phyloP scores from a whole-genome alignment of 148 eudicot species.

The Linanthus parryae region DNA sequence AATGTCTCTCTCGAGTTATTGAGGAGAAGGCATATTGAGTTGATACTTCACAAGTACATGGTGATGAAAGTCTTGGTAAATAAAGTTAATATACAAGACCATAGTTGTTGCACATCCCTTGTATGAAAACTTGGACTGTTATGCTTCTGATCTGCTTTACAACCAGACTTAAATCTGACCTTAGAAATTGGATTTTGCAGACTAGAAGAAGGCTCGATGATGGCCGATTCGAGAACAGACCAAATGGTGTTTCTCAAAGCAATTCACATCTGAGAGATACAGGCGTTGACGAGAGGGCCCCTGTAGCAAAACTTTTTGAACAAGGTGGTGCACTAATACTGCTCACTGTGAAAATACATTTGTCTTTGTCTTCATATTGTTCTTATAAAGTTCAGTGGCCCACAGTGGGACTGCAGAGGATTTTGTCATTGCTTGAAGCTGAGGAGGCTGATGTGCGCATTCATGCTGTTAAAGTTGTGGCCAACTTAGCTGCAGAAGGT shows the following conservation, averaged over 20 bases:
- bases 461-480: conserved; percentile 88
- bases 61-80: neutral
- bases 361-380: conserved; percentile 1
- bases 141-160: no score
- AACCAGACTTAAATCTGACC: conserved; percentile 14
- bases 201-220: conserved; percentile 66
- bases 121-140: no score
- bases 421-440: conserved; percentile 77
- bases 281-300: conserved; percentile 55
- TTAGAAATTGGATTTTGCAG: conserved; percentile 27
- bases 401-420: conserved; percentile 87
- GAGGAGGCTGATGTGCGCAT: conserved; percentile 76
- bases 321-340: conserved; percentile 48
- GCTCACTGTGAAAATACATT: neutral
- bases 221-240: conserved; percentile 24
- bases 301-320: conserved; percentile 88
- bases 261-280: conserved; percentile 49
- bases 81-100: neutral
- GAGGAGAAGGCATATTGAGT: no score
- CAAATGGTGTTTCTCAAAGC: conserved; percentile 37
- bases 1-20: no score
- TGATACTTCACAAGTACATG: neutral
- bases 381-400: conserved; percentile 15
- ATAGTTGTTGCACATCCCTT: neutral
- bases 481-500: conserved; percentile 97